A percentile compares a stretch with the other conserved stretches of the same genome.
phyloP scores from a whole-genome alignment of 331 rosid species.

The Dryas integrifolia region DNA sequence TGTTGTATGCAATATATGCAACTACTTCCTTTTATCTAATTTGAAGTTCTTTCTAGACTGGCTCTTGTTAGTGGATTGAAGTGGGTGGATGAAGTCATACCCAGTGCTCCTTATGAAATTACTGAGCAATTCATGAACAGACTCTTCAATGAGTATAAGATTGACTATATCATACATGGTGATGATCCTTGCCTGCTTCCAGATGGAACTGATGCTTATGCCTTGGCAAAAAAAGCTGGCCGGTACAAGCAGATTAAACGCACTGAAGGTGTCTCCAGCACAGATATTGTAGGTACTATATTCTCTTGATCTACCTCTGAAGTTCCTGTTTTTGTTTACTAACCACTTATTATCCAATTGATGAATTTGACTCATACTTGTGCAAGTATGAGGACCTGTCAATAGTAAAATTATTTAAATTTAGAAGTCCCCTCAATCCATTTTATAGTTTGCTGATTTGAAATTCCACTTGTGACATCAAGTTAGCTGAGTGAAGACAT shows the following conservation, averaged over 20 bases:
- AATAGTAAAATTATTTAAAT: not conserved
- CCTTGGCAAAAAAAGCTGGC: slow-evolving; percentile 89
- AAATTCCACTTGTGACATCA: not conserved
- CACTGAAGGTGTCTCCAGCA: slow-evolving; percentile 99
- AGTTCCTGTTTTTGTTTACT: slow-evolving; percentile 16
- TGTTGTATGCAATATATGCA: not conserved
- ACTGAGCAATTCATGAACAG: slow-evolving; percentile 84
- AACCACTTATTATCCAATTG: not conserved
- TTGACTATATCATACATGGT: slow-evolving; percentile 93
- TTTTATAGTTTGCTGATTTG: not conserved
- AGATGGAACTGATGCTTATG: slow-evolving; percentile 99
- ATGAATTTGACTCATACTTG: not conserved
- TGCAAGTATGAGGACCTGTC: not conserved
- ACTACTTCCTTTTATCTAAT: slow-evolving; percentile 20
- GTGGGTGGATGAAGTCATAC: slow-evolving; percentile 99
- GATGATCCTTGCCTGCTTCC: slow-evolving; percentile 99
- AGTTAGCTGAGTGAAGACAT: not conserved
- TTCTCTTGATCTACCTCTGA: slow-evolving; percentile 30
- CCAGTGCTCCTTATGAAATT: slow-evolving; percentile 93
- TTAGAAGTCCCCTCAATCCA: not conserved
- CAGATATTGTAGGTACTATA: slow-evolving; percentile 94
- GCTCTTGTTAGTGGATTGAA: slow-evolving; percentile 94
- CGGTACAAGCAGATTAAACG: slow-evolving; percentile 98
- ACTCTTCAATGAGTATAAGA: slow-evolving; percentile 88
- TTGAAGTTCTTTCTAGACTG: slow-evolving; percentile 51